These are phyloP conservation scores for Astragalus glycyphyllos DNA, from an alignment of 306 rosid species.

Conservation along the genomic window DNA sequence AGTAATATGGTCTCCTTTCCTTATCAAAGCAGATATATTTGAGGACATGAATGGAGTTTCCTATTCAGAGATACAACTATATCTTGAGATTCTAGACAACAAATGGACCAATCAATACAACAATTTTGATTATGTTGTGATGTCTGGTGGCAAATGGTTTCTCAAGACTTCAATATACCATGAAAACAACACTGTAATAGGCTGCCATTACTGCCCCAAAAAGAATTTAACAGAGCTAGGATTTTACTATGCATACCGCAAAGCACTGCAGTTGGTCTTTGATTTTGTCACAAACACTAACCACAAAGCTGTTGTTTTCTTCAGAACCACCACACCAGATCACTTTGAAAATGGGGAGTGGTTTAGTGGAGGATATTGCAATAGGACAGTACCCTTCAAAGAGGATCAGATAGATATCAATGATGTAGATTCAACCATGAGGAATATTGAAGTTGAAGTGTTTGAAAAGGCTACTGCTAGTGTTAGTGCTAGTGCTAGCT, in stretches of 20 bases:
- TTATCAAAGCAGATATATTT: constrained; percentile 66
- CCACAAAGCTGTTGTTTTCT: constrained; percentile 60
- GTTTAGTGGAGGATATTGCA: constrained; percentile 89
- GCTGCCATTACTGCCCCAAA: constrained; percentile 73
- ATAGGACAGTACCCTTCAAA: constrained; percentile 74
- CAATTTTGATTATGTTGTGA: constrained; percentile 54
- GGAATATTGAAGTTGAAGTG: constrained; percentile 69
- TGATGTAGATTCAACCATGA: constrained; percentile 57
- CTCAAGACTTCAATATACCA: constrained; percentile 76
- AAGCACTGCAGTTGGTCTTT: constrained; percentile 53
- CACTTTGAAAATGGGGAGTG: constrained; percentile 89
- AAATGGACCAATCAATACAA: constrained; percentile 62
- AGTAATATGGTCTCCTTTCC: constrained; percentile 82
- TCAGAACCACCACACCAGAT: constrained; percentile 81
- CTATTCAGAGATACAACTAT: constrained; percentile 64
- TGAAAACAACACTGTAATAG: constrained; percentile 53
- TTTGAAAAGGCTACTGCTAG: constrained; percentile 45
- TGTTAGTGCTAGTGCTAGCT: background rate
- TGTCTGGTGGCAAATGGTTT: constrained; percentile 87
- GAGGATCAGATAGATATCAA: constrained; percentile 51
- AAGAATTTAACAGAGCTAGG: constrained; percentile 73
- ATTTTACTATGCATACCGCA: constrained; percentile 63
- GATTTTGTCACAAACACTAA: constrained; percentile 44
- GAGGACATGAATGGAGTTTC: constrained; percentile 83
- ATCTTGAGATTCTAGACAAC: constrained; percentile 63